Percentiles rank a stretch among this genome's conserved stretches.
Evolutionary conservation across 306 rosid species (phyloP).

Genomic region (Dalbergia oliveri): DNA sequence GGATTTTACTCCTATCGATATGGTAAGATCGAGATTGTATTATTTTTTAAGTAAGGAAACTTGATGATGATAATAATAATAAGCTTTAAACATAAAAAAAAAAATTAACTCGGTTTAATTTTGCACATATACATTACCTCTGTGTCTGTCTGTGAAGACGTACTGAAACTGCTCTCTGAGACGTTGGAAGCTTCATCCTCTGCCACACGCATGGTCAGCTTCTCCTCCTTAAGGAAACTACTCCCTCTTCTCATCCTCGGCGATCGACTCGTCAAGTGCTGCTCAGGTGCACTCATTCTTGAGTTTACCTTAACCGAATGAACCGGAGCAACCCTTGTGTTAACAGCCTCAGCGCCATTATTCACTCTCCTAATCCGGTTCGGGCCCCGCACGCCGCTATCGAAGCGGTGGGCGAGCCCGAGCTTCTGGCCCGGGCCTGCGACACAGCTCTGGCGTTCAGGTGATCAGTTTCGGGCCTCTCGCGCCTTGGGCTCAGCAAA

Average conservation of each 20-base stretch:
- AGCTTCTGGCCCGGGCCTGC: constrained; percentile 4
- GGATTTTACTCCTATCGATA: background rate
- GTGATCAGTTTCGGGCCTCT: background rate
- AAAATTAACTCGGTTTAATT: background rate
- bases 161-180: constrained; percentile 78
- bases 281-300: constrained; percentile 53
- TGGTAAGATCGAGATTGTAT: background rate
- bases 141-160: constrained; percentile 70
- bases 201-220: constrained; percentile 35
- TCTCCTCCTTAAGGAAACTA: constrained; percentile 43
- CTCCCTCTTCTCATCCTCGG: constrained; percentile 62
- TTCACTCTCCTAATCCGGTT: constrained; percentile 49
- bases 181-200: constrained; percentile 80
- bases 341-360: constrained; percentile 52
- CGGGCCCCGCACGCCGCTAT: constrained; percentile 48
- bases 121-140: constrained; percentile 58
- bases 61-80: too few relatives aligned
- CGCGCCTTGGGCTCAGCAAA: background rate
- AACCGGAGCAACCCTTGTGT: constrained; percentile 73
- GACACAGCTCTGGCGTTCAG: background rate
- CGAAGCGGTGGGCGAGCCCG: background rate
- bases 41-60: background rate
- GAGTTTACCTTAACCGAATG: constrained; percentile 63
- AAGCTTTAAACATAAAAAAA: background rate
- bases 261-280: constrained; percentile 40